Base-by-base conservation (phyloP, 1,284 basidiomycete genomes). In the Stereum hirsutum region DNA sequence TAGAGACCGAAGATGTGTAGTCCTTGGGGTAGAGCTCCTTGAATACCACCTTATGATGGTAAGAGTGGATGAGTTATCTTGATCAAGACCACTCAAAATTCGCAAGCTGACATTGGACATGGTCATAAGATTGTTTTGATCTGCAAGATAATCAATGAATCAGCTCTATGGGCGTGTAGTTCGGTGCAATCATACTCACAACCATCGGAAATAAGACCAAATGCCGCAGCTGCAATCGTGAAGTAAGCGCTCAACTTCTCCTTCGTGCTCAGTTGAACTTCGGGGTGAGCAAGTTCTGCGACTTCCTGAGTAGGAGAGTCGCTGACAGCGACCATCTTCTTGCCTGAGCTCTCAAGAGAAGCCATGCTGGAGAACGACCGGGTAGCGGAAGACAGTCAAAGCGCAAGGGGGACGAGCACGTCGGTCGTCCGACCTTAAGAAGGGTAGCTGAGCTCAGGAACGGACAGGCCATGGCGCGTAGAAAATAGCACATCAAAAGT, bases 41-140 rank as follows among this genome's bases (percentile, higher is more conserved):
- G 65, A 81, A 78, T 5, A 78, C 65, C 4, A 80, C 78, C 77
- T 80, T 45, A 35, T 38, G 24, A 19, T 21, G 21, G 12, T 27
- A 6, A 24, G 39, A 25, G 39, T 27, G 30, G 43, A 19, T 39
- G 28, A 48, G 14, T 20, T 4, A 60, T n/a, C 35, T 14, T n/a
- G 37, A 27, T 27, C 23, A 25, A 14, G 33, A 35, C 5, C 10
- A 17, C 4, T 12, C 35, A 39, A 12, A 39, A n/a, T n/a, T n/a
- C n/a, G n/a, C n/a, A n/a, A n/a, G n/a, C n/a, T n/a, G 49, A 74
- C 78, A 51, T 81, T 81, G 42, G 69, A 55, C 78, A 81, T 78
- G 0, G 75, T 76, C 75, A 78, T 76, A 19, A 78, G 59, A 52
- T 78, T 80, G 57, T 84, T 85, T 56, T 84, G 81, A 56, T 84